Base-by-base conservation (phyloP, 2,329 filamentous ascomycete genomes). In the Pestalotiopsis sp. region DNA sequence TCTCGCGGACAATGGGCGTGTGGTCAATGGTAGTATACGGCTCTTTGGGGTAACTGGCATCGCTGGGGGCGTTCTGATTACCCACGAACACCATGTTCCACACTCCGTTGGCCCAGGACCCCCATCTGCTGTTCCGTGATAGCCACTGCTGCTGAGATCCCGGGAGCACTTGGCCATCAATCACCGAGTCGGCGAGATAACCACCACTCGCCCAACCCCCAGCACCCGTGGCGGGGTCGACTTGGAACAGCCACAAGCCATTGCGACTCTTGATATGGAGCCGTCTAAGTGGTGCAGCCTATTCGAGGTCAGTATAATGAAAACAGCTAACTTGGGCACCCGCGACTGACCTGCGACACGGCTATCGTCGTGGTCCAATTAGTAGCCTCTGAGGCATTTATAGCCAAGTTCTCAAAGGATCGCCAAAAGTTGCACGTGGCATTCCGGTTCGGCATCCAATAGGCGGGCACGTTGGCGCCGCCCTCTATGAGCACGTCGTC, bases 71-170 rank as follows among this genome's bases (percentile, higher is more conserved):
- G 60, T 73, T 72, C 3, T 68, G 64, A 25, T 77, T 77, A 5
- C 77, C 77, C 6, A 79, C 75, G 25, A 79, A 79, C 6, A 78
- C 77, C 77, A 78, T 79, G 31, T 79, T 79, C 77, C 77, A 79
- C 2, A 79, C 77, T 13, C 72, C 77, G 45, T 79, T 79, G 1
- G 77, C 75, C 77, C 77, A 79, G 62, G 72, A 76, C 9, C 76
- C 77, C 58, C 78, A 79, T 68, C 62, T 73, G 27, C 77, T 77
- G 67, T 79, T 79, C 17, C 77, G 74, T 13, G 77, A 79, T 13
- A 79, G 68, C 77, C 77, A 79, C 67, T 79, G 77, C 70, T 79
- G 77, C 66, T 79, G 77, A 20, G 77, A 79, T 14, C 77, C 77
- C 13, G 77, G 77, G 13, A 79, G 73, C 25, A 79, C 74, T 57